Evolutionary conservation across 306 rosid genomes (phyloP).

Genomic region (Trifolium fragiferum): DNA sequence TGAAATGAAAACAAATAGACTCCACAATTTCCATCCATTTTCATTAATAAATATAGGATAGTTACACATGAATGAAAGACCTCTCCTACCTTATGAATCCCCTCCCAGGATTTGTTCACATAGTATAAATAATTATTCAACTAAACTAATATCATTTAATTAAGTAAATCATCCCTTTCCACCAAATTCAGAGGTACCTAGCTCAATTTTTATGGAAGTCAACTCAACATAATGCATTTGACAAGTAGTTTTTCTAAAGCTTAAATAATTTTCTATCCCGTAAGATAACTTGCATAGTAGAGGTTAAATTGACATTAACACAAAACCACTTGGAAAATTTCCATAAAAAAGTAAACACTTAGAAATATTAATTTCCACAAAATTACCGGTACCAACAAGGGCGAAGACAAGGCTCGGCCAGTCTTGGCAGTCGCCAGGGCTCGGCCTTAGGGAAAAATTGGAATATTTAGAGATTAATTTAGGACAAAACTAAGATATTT

Average conservation of each 20-base stretch:
- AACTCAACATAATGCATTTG: background rate
- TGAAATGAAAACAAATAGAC: background rate
- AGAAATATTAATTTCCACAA: background rate
- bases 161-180: background rate
- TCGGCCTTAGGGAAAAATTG: too few relatives aligned
- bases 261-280: background rate
- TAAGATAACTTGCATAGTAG: background rate
- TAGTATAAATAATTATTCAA: background rate
- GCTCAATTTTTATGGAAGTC: background rate
- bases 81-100: background rate
- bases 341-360: background rate
- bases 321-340: background rate
- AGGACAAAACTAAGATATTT: too few relatives aligned
- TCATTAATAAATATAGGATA: too few relatives aligned
- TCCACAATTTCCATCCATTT: background rate
- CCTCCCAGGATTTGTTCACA: background rate
- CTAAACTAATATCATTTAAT: constrained; percentile 3
- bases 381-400: too few relatives aligned
- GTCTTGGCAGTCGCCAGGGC: too few relatives aligned
- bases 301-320: background rate
- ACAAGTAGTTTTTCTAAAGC: background rate
- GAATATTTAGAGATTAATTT: too few relatives aligned
- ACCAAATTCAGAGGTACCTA: background rate
- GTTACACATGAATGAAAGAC: too few relatives aligned
- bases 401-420: too few relatives aligned